A percentile compares a stretch with the other conserved stretches of the same genome.
phyloP scores from a whole-genome alignment of 2,329 filamentous ascomycete genomes.

The Cordyceps tenuipes region DNA sequence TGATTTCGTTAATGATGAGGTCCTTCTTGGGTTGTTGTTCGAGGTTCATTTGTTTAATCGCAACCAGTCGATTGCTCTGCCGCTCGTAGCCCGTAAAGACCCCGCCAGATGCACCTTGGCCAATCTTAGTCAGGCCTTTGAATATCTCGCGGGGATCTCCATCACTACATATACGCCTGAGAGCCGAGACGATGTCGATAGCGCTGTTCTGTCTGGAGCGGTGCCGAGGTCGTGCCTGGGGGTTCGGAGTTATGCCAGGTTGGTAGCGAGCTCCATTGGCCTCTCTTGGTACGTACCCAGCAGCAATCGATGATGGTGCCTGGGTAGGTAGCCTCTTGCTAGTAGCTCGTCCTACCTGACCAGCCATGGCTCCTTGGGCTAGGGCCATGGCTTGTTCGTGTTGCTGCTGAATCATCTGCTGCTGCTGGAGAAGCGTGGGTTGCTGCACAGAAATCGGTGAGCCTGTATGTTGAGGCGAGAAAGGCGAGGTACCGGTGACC shows the following conservation, averaged over 20 bases:
- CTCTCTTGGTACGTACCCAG: neutral
- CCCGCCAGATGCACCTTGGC: slow-evolving; percentile 91
- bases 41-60: slow-evolving; percentile 99
- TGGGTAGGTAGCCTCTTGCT: slow-evolving; percentile 56
- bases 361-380: slow-evolving; percentile 67
- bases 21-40: slow-evolving; percentile 99
- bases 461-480: slow-evolving; percentile 36
- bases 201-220: slow-evolving; percentile 70
- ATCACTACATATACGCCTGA: slow-evolving; percentile 84
- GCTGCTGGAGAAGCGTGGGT: slow-evolving; percentile 48
- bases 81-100: slow-evolving; percentile 88
- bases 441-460: slow-evolving; percentile 32
- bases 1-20: slow-evolving; percentile 95
- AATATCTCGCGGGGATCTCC: slow-evolving; percentile 87
- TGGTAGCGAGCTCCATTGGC: slow-evolving; percentile 19
- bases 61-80: slow-evolving; percentile 77
- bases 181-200: slow-evolving; percentile 71
- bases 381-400: slow-evolving; percentile 68
- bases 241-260: slow-evolving; percentile 18
- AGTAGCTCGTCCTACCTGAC: slow-evolving; percentile 61
- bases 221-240: slow-evolving; percentile 63
- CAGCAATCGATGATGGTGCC: slow-evolving; percentile 16
- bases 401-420: slow-evolving; percentile 71
- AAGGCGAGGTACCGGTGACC: slow-evolving; percentile 44
- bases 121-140: slow-evolving; percentile 84